Base-by-base conservation (phyloP, 1,284 basidiomycete species). In the Vanrija sp. region DNA sequence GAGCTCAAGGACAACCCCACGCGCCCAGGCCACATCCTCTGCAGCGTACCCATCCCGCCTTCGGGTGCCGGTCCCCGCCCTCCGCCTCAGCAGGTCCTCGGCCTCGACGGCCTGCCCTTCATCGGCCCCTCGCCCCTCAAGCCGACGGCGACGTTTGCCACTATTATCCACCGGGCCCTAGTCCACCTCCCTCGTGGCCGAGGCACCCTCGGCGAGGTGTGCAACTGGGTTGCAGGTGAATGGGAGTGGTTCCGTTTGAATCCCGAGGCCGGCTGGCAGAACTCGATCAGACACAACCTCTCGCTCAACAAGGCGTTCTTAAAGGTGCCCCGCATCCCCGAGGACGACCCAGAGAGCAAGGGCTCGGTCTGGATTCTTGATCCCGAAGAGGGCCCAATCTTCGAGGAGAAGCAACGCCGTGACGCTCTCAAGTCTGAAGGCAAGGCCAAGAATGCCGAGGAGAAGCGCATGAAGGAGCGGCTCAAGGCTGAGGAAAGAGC, bases 331-430 rank as follows among this genome's bases (percentile, higher is more conserved):
- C 81, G 87, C 39, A 88, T 85, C 58, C 68, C 84, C 51, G 90
- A 86, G 23, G 89, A 89, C 51, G 88, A 89, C 68, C 85, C 87
- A 52, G 89, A 89, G 53, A 72, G 66, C 14, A 93, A 93, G 69
- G 90, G 89, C 2, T 89, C 85, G 58, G 87, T 90, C 57, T 94
- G 91, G 91, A 86, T 86, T 23, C 79, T 94, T 24, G 89, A 92
- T 64, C 84, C 85, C 49, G 82, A 85, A 25, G 69, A 75, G 49
- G 74, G 73, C 16, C 74, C 73, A 4, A 56, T 72, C 22, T 75
- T 75, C 45, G 73, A 73, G 55, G 74, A 74, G 55, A 73, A 74
- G 55, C 71, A 74, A 50, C 61, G 67, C 41, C 59, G 61, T 19
- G 72, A 74, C 45, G 67, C 69, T 10, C 49, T 59, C 38, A 76